Evolutionary conservation across 108 stramenopile species (phyloP).

Genomic region (Epipyxis sp.): DNA sequence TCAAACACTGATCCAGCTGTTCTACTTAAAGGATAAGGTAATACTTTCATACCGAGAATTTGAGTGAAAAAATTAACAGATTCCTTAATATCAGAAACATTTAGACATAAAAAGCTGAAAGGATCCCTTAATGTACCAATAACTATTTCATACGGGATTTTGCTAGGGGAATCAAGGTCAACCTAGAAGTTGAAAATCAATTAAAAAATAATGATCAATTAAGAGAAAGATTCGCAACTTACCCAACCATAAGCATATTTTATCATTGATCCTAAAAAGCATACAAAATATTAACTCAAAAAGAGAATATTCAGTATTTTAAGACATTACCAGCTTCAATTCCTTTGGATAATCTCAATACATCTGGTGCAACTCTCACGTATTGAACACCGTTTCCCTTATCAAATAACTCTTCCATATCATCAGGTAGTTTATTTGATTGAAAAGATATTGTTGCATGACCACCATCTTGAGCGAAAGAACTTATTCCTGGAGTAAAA

Average conservation of each 20-base stretch:
- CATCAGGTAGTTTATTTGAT: neutral
- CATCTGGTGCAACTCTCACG: neutral
- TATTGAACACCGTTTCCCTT: neutral
- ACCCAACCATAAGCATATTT: neutral
- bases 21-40: neutral
- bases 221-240: too few species aligned
- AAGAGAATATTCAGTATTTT: neutral
- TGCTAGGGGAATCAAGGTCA: neutral
- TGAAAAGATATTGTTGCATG: neutral
- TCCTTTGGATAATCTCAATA: neutral
- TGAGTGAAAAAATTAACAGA: neutral
- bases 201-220: too few species aligned
- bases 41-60: neutral
- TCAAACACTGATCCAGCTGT: neutral
- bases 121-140: neutral
- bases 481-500: neutral
- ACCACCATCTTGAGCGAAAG: neutral
- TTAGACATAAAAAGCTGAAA: neutral
- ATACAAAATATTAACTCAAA: neutral
- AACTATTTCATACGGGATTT: neutral
- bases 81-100: neutral
- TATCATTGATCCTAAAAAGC: neutral
- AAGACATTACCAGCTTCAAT: neutral
- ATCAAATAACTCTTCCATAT: neutral
- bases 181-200: too few species aligned